These are phyloP conservation scores for Canariomyces notabilis DNA, from an alignment of 2,329 filamentous ascomycete genomes.

Conservation along the genomic window DNA sequence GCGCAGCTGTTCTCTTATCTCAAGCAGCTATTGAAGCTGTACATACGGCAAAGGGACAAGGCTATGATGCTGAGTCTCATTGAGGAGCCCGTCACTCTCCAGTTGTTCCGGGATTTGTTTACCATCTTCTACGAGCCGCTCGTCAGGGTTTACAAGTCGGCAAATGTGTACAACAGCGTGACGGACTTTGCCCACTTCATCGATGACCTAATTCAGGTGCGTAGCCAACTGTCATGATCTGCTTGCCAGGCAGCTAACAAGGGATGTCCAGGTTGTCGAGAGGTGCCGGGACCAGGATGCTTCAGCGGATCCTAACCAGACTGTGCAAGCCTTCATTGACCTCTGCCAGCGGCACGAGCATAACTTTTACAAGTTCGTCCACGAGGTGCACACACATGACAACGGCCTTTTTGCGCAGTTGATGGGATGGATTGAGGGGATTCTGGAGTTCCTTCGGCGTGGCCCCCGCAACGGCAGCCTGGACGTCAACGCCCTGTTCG, in stretches of 20 bases:
- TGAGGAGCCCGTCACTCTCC: slow-evolving; percentile 94
- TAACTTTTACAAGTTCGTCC: slow-evolving; percentile 98
- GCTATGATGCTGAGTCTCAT: slow-evolving; percentile 94
- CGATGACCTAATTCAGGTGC: slow-evolving; percentile 82
- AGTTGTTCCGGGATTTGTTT: slow-evolving; percentile 91
- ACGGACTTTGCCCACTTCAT: slow-evolving; percentile 93
- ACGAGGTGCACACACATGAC: slow-evolving; percentile 95
- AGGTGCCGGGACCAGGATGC: slow-evolving; percentile 69
- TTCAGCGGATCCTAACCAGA: slow-evolving; percentile 94
- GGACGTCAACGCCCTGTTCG: slow-evolving; percentile 91
- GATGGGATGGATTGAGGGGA: slow-evolving; percentile 96
- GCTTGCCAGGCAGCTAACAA: not conserved
- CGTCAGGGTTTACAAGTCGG: slow-evolving; percentile 95
- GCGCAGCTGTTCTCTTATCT: slow-evolving; percentile 90
- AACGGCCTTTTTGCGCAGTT: slow-evolving; percentile 93
- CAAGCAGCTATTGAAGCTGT: slow-evolving; percentile 90
- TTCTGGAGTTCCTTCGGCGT: slow-evolving; percentile 84
- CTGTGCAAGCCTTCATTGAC: slow-evolving; percentile 96
- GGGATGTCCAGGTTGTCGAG: slow-evolving; percentile 51
- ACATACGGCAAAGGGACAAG: slow-evolving; percentile 89
- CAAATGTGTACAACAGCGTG: slow-evolving; percentile 95
- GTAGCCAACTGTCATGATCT: slow-evolving; percentile 12
- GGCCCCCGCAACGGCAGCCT: slow-evolving; percentile 81
- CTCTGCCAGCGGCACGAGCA: slow-evolving; percentile 91
- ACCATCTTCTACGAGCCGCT: slow-evolving; percentile 98